Conservation (phyloP, 257 asterid species). For the Hygrophila difformis region DNA sequence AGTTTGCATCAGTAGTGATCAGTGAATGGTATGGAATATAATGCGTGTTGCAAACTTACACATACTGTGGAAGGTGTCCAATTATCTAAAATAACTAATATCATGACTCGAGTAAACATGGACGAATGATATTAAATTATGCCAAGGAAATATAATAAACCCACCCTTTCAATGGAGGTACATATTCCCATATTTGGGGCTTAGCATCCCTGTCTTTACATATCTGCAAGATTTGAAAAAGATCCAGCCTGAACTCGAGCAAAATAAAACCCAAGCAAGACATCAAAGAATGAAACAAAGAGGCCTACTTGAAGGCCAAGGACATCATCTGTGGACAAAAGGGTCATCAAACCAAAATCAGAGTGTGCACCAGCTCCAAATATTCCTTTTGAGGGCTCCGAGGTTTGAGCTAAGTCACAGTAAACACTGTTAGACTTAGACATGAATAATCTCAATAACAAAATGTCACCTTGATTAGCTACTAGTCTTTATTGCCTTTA, state of each 20-base stretch:
- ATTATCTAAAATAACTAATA: slow-evolving; percentile 1
- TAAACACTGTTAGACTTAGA: slow-evolving; percentile 17
- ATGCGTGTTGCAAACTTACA: background rate
- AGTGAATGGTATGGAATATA: no score
- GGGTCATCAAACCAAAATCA: slow-evolving; percentile 77
- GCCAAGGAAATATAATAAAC: slow-evolving; percentile 4
- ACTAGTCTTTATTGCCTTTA: slow-evolving; percentile 15
- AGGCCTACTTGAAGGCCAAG: slow-evolving; percentile 70
- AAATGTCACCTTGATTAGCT: slow-evolving; percentile 7
- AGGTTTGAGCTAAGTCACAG: slow-evolving; percentile 32
- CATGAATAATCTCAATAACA: background rate
- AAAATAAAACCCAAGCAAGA: slow-evolving; percentile 4
- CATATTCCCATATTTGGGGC: slow-evolving; percentile 84
- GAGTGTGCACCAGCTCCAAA: slow-evolving; percentile 96
- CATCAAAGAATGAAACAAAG: background rate
- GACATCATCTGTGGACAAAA: slow-evolving; percentile 68
- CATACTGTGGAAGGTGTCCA: no score
- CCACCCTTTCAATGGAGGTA: slow-evolving; percentile 83
- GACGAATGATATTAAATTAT: slow-evolving; percentile 3
- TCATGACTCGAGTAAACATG: background rate
- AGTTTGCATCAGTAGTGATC: no score
- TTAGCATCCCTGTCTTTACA: slow-evolving; percentile 72
- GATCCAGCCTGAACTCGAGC: slow-evolving; percentile 6
- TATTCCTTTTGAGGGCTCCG: slow-evolving; percentile 78
- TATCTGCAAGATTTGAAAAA: slow-evolving; percentile 39